Conservation (phyloP, 352 stramenopile genomes). For the Nothophytophthora sp. region DNA sequence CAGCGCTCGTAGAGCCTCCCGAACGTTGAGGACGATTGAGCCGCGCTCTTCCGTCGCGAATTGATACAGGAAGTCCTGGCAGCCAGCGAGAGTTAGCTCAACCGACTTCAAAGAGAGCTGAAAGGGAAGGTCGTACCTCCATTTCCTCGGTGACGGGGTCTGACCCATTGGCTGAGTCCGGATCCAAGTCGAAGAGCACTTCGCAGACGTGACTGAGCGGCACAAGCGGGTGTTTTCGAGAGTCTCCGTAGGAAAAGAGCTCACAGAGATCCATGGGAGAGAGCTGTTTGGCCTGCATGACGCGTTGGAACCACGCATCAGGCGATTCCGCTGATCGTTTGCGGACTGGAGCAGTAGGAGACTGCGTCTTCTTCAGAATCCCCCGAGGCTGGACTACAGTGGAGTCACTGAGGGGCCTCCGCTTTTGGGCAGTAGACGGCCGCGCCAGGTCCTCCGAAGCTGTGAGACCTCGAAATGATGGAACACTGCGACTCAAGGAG, state of each 20-base stretch:
- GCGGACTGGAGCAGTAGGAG: background rate
- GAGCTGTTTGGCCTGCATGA: conserved; percentile 42
- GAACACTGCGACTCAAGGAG: conserved; percentile 5
- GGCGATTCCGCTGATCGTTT: conserved; percentile 24
- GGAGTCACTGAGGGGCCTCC: background rate
- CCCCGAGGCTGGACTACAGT: conserved; percentile 5
- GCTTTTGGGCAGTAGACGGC: conserved; percentile 20
- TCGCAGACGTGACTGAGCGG: conserved; percentile 51
- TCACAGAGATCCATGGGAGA: conserved; percentile 63
- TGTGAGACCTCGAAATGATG: background rate
- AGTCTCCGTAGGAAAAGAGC: conserved; percentile 47
- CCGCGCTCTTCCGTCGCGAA: conserved; percentile 39
- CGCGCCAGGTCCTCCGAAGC: background rate
- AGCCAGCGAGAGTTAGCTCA: too few species aligned
- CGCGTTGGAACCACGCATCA: conserved; percentile 54
- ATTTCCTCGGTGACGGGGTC: conserved; percentile 58
- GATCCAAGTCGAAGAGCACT: conserved; percentile 58
- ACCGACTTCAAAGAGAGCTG: background rate
- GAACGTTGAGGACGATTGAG: conserved; percentile 54
- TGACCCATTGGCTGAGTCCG: conserved; percentile 8
- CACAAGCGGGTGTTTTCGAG: conserved; percentile 35
- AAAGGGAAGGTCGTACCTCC: conserved; percentile 30
- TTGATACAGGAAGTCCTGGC: conserved; percentile 54
- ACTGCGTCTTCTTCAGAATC: conserved; percentile 20
- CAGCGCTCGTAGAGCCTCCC: conserved; percentile 52